Base-by-base conservation (phyloP, 2,329 filamentous ascomycete species). In the Cercospora sp. region DNA sequence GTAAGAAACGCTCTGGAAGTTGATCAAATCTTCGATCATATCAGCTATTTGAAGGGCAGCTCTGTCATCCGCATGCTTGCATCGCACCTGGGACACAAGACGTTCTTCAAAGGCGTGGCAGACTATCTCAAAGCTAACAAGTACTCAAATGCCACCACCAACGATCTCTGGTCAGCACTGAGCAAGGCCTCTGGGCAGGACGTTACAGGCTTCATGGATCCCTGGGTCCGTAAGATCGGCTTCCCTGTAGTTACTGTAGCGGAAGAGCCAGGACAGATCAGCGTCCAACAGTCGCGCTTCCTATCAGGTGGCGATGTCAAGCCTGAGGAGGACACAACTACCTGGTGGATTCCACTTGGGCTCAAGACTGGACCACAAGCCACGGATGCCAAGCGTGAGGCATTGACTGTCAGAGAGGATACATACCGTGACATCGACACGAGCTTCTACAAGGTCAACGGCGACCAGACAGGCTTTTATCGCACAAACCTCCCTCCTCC, bases 1-100 rank as follows among this genome's bases (percentile, higher is more conserved):
- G 95, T 99, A 31, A 90, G 89, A 74, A 94, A 97, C 78, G 95
- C 94, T 31, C 87, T 98, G 10, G 95, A 98, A 74, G 93, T 98
- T 72, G 96, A 98, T 80, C 95, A 99, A 80, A 96, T 98, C 72
- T 99, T 99, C 77, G 95, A 99, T 79, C 88, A 90, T 78, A 98
- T 99, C 81, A 96, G 92, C 81, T 99, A 98, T 78, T 85, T 96
- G 70, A 98, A 99, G 83, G 95, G 95, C 39, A 96, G 93, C 82
- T 97, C 94, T 2, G 92, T 95, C 68, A 95, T 99, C 77, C 91
- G 95, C 77, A 99, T 99, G 95, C 82, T 99, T 75, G 94, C 93
- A 74, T 90, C 91, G 75, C 92, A 98, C 79, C 87, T 99, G 18
- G 93, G 93, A 13, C 89, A 91, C 63, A 89, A 97, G 75, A 91